Conservation (phyloP, 2,329 filamentous ascomycete species). For the Leptographium radiaticola region DNA sequence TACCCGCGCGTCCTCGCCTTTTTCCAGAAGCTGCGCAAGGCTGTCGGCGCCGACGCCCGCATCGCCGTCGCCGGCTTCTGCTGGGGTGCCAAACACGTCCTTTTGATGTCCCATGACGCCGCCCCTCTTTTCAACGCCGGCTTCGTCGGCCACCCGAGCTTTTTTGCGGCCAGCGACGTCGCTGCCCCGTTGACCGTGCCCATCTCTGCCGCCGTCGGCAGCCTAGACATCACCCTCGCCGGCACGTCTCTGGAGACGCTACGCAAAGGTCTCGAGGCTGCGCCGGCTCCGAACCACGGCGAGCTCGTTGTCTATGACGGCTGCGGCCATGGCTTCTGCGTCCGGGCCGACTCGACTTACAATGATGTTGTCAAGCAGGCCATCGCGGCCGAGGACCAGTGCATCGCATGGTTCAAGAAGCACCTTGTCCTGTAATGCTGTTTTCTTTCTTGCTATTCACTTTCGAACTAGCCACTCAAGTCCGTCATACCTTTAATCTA, state of each 20-base stretch:
- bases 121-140: constrained; percentile 34
- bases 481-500: too few relatives aligned
- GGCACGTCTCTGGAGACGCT: constrained; percentile 20
- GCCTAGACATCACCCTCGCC: constrained; percentile 28
- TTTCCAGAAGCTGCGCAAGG: constrained; percentile 23
- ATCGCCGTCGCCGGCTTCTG: constrained; percentile 47
- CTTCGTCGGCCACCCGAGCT: constrained; percentile 40
- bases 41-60: constrained; percentile 16
- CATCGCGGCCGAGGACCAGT: constrained; percentile 19
- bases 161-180: constrained; percentile 31
- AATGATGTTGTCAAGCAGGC: constrained; percentile 16
- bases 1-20: constrained; percentile 23
- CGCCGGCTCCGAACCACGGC: constrained; percentile 19
- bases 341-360: constrained; percentile 18
- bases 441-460: too few relatives aligned
- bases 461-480: too few relatives aligned
- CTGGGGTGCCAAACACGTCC: constrained; percentile 46
- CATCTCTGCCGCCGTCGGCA: constrained; percentile 31
- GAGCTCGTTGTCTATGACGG: constrained; percentile 25
- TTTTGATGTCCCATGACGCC: constrained; percentile 29
- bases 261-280: constrained; percentile 18
- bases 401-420: constrained; percentile 20
- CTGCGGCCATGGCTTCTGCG: constrained; percentile 28
- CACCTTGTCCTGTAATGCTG: not conserved
- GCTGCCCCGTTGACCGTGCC: constrained; percentile 31